A percentile compares a stretch with the other conserved stretches of the same genome.
Evolutionary conservation across 164 flowering plant genomes (phyloP).

Genomic region (Chloranthus sessilifolius): DNA sequence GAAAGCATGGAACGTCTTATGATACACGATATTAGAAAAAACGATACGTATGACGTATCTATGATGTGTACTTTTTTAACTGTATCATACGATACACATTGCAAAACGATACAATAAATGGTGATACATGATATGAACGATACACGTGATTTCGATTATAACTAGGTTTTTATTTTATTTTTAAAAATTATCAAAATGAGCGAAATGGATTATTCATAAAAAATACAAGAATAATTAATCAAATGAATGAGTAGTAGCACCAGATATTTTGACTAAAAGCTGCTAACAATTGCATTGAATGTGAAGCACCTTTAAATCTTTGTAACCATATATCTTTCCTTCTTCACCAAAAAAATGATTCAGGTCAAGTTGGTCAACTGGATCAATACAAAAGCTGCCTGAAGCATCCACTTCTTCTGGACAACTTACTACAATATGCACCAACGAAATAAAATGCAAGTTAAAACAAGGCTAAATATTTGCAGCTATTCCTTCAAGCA

Average conservation of each 20-base stretch:
- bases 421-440: slow-evolving; percentile 47
- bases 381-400: slow-evolving; percentile 38
- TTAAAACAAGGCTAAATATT: background rate
- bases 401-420: slow-evolving; percentile 62
- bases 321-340: slow-evolving; percentile 85
- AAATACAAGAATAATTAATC: too few relatives aligned
- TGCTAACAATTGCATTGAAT: background rate
- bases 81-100: too few relatives aligned
- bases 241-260: background rate
- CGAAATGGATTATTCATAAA: too few relatives aligned
- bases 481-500: background rate
- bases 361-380: slow-evolving; percentile 76
- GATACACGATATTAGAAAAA: too few relatives aligned
- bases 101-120: too few relatives aligned
- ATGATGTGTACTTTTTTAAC: too few relatives aligned
- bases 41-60: too few relatives aligned
- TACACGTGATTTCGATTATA: too few relatives aligned
- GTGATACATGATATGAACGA: too few relatives aligned
- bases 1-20: too few relatives aligned
- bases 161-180: too few relatives aligned
- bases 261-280: background rate
- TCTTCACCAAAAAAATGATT: slow-evolving; percentile 73
- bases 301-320: slow-evolving; percentile 62
- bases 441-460: slow-evolving; percentile 3
- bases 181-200: too few relatives aligned